Base-by-base conservation (phyloP, 225 moss, liverwort and hornwort genomes). In the Neckera pumila region DNA sequence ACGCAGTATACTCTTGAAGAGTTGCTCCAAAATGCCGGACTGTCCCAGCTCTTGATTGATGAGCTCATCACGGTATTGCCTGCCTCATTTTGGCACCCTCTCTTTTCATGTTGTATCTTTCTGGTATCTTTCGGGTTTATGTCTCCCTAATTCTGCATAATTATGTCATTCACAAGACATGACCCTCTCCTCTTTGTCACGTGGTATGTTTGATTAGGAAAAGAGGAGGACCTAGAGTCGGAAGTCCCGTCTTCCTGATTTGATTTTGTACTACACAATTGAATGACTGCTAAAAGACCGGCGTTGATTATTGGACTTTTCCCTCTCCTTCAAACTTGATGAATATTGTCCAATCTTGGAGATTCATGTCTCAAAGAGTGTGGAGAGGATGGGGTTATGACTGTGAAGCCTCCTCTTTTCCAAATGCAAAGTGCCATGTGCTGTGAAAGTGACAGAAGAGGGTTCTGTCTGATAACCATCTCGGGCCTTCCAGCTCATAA, bases 51-150 rank as follows among this genome's bases (percentile, higher is more conserved):
- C 75, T 83, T 98, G 45, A 97, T 97, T 81, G 92, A 98, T 89
- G 98, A 98, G 89, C 95, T 98, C 87, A 85, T 97, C 75, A 98
- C 98, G 90, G 95, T 96, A 70, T 63, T 79, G 70, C 51, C 43
- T 89, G 77, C 45, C 31, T 61, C 65, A 33, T 26, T 86, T 40
- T 66, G 69, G n/a, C 79, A 76, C 72, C 43, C 67, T 86, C 64
- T 9, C 65, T 73, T 86, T 85, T 31, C 47, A 63, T 40, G 17
- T 38, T 65, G 86, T 80, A 58, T 60, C 43, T 66, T 51, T 60
- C 45, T 81, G 57, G 67, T 57, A 51, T 81, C 53, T 47, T 75
- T 70, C 38, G 59, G 54, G 34, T 78, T n/a, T 56, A 13, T 53
- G 56, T n/a, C n/a, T 56, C 25, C n/a, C 38, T 49, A 60, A 33